Base-by-base conservation (phyloP, 169 alveolate genomes). In the Miamiensis avidus region DNA sequence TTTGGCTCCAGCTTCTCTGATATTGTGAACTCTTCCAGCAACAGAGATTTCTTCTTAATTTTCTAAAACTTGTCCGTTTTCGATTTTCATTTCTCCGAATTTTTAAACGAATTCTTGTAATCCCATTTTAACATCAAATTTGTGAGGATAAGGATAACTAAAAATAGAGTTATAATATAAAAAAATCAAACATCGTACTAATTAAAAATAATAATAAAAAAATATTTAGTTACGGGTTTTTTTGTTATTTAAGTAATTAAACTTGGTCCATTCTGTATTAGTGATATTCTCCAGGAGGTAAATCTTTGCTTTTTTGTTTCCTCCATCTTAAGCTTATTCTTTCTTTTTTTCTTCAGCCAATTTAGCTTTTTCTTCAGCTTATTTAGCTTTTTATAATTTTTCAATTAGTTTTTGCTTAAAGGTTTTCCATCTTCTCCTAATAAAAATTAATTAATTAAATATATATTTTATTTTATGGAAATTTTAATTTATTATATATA, bases 11-110 rank as follows among this genome's bases (percentile, higher is more conserved):
- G 98, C 90, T 31, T 96, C 95, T 83, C 99, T 97, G 29, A 97
- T 91, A 30, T 97, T 90, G 79, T 94, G 86, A 27, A 98, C 97
- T 86, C 99, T 91, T 65, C 99, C 99, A 34, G 99, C 97, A 25
- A 97, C 89, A 1, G 96, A 88, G 29, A 91, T 97, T 28, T 76
- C 82, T 77, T 95, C 98, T 73, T 95, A 95, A 89, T 4, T 49
- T 49, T 49, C 20, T 49, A 97, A 94, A 75, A 93, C 91, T 83
- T 94, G 94, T 29, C 99, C 99, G 87, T 97, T 93, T 74, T 92
- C 94, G 32, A 89, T 86, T 29, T 86, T 78, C 31, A 95, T 84
- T 34, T 93, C 90, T 31, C 93, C 95, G 93, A 95, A 98, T 85
- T 95, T 97, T 64, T 85, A 88, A 72, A 97, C 94, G 88, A 95